Base-by-base conservation (phyloP, 495 filamentous ascomycete species). In the Xylaria flabelliformis region DNA sequence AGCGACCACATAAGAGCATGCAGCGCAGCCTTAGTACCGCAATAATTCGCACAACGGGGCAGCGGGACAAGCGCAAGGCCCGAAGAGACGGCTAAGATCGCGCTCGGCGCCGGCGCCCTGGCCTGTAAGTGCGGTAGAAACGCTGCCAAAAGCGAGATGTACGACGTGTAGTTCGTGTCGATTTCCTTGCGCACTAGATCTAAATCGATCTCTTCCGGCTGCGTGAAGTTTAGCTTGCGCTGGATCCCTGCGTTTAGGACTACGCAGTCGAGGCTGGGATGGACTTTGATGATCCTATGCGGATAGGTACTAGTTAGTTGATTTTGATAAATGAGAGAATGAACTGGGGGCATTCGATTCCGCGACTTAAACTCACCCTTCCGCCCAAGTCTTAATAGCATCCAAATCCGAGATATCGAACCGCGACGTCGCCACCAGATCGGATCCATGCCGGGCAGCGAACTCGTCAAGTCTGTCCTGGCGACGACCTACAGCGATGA, bases 381-480 rank as follows among this genome's bases (percentile, higher is more conserved):
- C 80, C 4, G 77, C 88, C 79, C 91, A 93, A 3, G 71, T 73
- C 10, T 83, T 84, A 19, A 93, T 90, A 69, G 85, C 80, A 29
- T 89, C 83, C 1, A 91, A 75, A 21, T 91, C 81, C 13, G 87
- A 88, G 50, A 93, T 88, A 74, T 95, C 91, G 73, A 93, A 92
- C 13, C 79, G 75, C 44, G 87, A 82, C 17, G 82, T 85, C 6
- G 78, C 78, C 3, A 80, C 79, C 68, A 88, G 91, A 69, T 88
- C 85, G 34, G 79, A 73, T 63, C 88, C 88, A 73, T 93, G 83
- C 73, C 88, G 85, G 46, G 84, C 74, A 21, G 90, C 86, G 73
- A 94, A 88, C 1, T 76, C 83, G 63, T 92, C 87, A 53, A 94
- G 86, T 12, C 87, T 85, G 26, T 93, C 90, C 76, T 90, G 83